Evolutionary conservation across 805 yeast species (phyloP).

Genomic region (Candida saitoana): DNA sequence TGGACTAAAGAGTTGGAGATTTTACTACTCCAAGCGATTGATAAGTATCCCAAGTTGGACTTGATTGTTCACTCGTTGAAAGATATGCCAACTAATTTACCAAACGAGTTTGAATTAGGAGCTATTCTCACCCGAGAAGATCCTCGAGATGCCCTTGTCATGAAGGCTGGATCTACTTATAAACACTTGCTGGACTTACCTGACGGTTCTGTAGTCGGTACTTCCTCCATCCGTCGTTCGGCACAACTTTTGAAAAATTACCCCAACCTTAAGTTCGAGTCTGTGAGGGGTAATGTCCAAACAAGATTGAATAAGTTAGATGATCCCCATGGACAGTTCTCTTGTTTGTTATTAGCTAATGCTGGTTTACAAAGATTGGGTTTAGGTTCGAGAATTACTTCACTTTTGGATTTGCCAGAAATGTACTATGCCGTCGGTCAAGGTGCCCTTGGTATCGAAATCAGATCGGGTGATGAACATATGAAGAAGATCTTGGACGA

Average conservation of each 20-base stretch:
- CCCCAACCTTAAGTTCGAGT: constrained; percentile 75
- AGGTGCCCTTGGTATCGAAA: constrained; percentile 94
- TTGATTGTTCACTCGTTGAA: constrained; percentile 90
- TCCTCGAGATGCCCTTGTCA: constrained; percentile 87
- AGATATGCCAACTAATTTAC: constrained; percentile 87
- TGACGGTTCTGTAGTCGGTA: constrained; percentile 82
- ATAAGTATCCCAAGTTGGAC: constrained; percentile 66
- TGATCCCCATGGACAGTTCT: constrained; percentile 50
- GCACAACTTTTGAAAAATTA: constrained; percentile 79
- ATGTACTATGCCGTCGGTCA: constrained; percentile 99
- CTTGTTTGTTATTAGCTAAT: constrained; percentile 82
- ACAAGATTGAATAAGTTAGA: constrained; percentile 84
- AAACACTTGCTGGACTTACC: constrained; percentile 72
- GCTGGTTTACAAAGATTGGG: constrained; percentile 84
- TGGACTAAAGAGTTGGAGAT: constrained; percentile 97
- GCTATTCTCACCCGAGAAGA: constrained; percentile 84
- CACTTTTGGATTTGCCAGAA: constrained; percentile 63
- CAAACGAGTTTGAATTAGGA: constrained; percentile 86
- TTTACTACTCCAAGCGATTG: constrained; percentile 59
- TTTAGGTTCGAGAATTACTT: constrained; percentile 71
- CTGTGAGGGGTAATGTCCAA: constrained; percentile 74
- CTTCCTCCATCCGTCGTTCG: constrained; percentile 89
- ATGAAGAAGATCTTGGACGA: constrained; percentile 57
- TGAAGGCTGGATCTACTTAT: constrained; percentile 64
- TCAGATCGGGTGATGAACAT: constrained; percentile 61